Percentiles rank a stretch among this genome's conserved stretches.
These are phyloP conservation scores for Boletus barrowsii DNA, from an alignment of 768 basidiomycete species.

Conservation along the genomic window DNA sequence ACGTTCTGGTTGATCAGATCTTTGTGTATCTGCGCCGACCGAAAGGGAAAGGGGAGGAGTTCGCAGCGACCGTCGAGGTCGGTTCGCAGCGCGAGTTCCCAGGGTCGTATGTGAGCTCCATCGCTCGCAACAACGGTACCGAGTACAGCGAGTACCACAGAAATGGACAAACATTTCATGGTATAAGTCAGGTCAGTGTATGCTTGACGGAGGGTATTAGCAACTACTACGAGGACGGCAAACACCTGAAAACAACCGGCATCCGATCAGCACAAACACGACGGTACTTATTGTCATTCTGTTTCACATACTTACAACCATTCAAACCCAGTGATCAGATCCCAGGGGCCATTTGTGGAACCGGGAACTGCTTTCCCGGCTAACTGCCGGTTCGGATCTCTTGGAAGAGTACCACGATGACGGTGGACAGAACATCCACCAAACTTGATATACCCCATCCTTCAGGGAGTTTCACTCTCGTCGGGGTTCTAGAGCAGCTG, in stretches of 20 bases:
- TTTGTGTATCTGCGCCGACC: slow-evolving; percentile 21
- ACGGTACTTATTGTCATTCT: background rate
- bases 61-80: slow-evolving; percentile 19
- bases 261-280: too few relatives aligned
- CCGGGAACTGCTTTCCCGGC: background rate
- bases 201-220: too few relatives aligned
- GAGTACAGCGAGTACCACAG: slow-evolving; percentile 1
- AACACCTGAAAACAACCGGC: slow-evolving; percentile 7
- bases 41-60: slow-evolving; percentile 21
- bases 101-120: slow-evolving; percentile 74
- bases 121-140: background rate
- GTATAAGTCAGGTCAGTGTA: background rate
- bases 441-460: slow-evolving; percentile 55
- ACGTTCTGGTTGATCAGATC: slow-evolving; percentile 7
- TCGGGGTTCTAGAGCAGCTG: slow-evolving; percentile 63
- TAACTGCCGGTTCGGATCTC: background rate
- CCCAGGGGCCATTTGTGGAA: slow-evolving; percentile 18
- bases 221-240: background rate
- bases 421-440: slow-evolving; percentile 36
- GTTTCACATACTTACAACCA: background rate
- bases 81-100: slow-evolving; percentile 36
- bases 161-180: slow-evolving; percentile 16
- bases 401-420: slow-evolving; percentile 17
- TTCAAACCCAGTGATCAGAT: background rate
- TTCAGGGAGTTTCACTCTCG: slow-evolving; percentile 43